Base-by-base conservation (phyloP, 345 rosid species). In the Camelina laxa region DNA sequence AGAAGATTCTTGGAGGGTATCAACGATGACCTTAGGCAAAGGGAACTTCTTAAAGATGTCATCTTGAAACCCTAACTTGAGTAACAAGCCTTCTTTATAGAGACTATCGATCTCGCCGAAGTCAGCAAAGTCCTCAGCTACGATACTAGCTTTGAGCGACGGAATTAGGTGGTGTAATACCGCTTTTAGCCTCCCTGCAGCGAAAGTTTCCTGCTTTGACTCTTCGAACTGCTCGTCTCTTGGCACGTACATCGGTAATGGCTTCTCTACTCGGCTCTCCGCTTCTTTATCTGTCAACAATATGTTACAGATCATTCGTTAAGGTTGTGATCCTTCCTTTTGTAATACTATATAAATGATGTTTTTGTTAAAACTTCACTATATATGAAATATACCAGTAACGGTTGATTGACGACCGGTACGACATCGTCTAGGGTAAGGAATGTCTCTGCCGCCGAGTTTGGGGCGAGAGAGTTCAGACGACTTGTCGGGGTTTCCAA, bases 211-310 rank as follows among this genome's bases (percentile, higher is more conserved):
- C 54, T 64, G 66, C 74, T 95, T 95, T 0, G 87, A 71, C 84
- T 95, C 97, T 86, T 92, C 99, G 45, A 95, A 95, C 41, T 87
- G 97, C 72, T 95, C 99, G 59, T 95, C 99, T 69, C 99, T 82
- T 1, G 99, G 99, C 70, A 95, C 99, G 15, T 95, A 95, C 39
- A 87, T 73, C 1, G 99, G 99, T 64, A 57, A 19, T 39, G 99
- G 99, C 83, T 92, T 95, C 87, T 95, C 99, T 3, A 89, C 89
- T 13, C 97, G 81, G 65, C 98, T 85, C 85, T 95, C 99, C 0
- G 91, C 93, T 41, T 53, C 76, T 62, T 24, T 50, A 50, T 72
- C 75, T 72, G 41, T 16, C 50, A 71, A 48, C 27, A 7, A 15
- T 59, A 31, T 2, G 21, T 33, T 58, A 58, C 5, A 36, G 21